phyloP scores from a whole-genome alignment of 345 rosid genomes.

The Jatropha curcas region DNA sequence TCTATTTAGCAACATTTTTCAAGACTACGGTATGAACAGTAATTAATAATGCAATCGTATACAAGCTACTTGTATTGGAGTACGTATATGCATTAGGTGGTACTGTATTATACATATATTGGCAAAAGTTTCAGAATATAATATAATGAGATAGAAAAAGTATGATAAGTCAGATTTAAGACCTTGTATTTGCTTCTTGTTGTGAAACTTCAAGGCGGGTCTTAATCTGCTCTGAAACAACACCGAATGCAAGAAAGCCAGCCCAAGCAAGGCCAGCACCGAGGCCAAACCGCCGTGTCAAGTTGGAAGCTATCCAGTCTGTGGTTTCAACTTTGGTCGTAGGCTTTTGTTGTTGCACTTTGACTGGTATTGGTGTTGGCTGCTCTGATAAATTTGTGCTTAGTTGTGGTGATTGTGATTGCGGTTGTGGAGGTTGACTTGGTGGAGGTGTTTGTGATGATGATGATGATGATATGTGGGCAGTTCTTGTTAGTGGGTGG shows the following conservation, averaged over 20 bases:
- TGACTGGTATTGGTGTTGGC: slow-evolving; percentile 26
- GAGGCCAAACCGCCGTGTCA: slow-evolving; percentile 84
- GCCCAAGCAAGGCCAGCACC: slow-evolving; percentile 96
- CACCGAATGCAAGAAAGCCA: slow-evolving; percentile 75
- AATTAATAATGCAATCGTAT: too few relatives aligned
- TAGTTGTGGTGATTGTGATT: slow-evolving; percentile 29
- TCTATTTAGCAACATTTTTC: background rate
- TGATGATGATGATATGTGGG: slow-evolving; percentile 35
- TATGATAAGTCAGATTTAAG: background rate
- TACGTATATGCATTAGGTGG: too few relatives aligned
- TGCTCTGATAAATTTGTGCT: slow-evolving; percentile 37
- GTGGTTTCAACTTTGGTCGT: slow-evolving; percentile 52
- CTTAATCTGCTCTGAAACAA: slow-evolving; percentile 82
- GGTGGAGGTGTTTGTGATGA: slow-evolving; percentile 35
- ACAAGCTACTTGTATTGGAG: too few relatives aligned
- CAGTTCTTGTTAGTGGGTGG: slow-evolving; percentile 37
- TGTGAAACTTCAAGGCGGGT: slow-evolving; percentile 79
- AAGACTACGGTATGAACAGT: too few relatives aligned
- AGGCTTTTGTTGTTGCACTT: slow-evolving; percentile 39
- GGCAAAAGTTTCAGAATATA: background rate
- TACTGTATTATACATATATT: too few relatives aligned
- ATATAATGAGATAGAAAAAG: too few relatives aligned
- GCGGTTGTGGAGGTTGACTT: slow-evolving; percentile 37
- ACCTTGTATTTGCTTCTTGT: slow-evolving; percentile 84
- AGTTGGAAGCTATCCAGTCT: slow-evolving; percentile 85